Conservation (phyloP, 1,284 basidiomycete genomes). For the Rhodotorula sp. region DNA sequence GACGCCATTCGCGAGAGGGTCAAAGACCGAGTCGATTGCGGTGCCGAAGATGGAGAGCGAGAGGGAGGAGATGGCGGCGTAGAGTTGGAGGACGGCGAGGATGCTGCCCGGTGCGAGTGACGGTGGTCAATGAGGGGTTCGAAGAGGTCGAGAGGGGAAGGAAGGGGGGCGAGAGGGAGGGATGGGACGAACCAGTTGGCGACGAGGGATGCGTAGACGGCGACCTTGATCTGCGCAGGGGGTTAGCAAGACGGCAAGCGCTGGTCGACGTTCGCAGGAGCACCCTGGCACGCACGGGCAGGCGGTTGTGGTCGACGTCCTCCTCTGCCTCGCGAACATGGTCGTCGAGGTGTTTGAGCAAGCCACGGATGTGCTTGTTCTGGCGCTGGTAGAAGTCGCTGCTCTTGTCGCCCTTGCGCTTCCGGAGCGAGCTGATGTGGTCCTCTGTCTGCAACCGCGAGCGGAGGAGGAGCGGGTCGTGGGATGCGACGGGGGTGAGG, state of each 20-base stretch:
- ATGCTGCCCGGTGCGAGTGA: not conserved
- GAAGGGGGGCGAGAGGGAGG: slow-evolving; percentile 40
- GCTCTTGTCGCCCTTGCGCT: slow-evolving; percentile 54
- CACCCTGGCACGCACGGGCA: slow-evolving; percentile 57
- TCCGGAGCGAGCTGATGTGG: slow-evolving; percentile 60
- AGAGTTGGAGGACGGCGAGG: slow-evolving; percentile 54
- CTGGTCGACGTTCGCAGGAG: not conserved
- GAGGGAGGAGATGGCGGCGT: slow-evolving; percentile 76
- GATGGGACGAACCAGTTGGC: slow-evolving; percentile 59
- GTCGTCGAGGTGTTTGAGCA: slow-evolving; percentile 85
- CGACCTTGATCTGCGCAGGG: slow-evolving; percentile 56
- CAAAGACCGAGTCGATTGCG: slow-evolving; percentile 64
- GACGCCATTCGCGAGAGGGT: slow-evolving; percentile 75
- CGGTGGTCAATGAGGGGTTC: not conserved
- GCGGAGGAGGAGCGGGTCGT: slow-evolving; percentile 41
- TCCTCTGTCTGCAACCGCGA: slow-evolving; percentile 55
- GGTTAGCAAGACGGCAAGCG: not conserved
- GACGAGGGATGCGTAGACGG: slow-evolving; percentile 75
- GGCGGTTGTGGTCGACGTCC: slow-evolving; percentile 61
- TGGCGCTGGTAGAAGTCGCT: slow-evolving; percentile 64
- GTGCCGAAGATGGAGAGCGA: slow-evolving; percentile 77
- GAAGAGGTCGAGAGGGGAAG: not conserved
- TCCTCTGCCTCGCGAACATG: slow-evolving; percentile 71
- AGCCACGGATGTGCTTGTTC: slow-evolving; percentile 77
- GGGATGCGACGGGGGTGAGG: slow-evolving; percentile 7